A percentile compares a stretch with the other conserved stretches of the same genome.
Conservation (phyloP, 352 stramenopile genomes). For the Nothophytophthora sp. region DNA sequence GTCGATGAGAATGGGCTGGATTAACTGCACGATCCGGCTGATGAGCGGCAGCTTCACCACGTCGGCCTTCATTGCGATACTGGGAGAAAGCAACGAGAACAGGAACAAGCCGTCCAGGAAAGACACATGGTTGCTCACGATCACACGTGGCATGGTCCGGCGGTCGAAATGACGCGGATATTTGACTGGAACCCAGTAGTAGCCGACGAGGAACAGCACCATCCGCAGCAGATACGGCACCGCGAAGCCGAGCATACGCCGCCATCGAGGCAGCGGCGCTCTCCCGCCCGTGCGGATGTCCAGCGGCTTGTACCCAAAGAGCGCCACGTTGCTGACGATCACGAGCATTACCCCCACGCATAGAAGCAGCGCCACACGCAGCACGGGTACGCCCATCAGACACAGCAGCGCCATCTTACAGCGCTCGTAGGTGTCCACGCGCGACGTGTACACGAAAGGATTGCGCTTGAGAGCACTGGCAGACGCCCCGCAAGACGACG, state of each 20-base stretch:
- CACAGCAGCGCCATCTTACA: constrained; percentile 61
- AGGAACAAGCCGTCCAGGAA: constrained; percentile 75
- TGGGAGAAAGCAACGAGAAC: constrained; percentile 49
- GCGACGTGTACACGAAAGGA: constrained; percentile 63
- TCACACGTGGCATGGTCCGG: constrained; percentile 35
- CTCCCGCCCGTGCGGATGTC: constrained; percentile 30
- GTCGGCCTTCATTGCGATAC: constrained; percentile 78
- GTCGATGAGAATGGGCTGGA: constrained; percentile 69
- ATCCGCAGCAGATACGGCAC: constrained; percentile 47
- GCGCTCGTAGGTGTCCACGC: constrained; percentile 55
- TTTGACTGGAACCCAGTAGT: constrained; percentile 65
- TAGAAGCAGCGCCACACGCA: constrained; percentile 49
- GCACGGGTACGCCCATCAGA: constrained; percentile 53
- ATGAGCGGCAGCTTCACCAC: constrained; percentile 56
- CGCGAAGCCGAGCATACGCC: constrained; percentile 31
- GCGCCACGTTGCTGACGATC: constrained; percentile 46
- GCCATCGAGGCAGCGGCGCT: constrained; percentile 40
- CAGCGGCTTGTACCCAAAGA: constrained; percentile 51
- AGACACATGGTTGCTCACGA: constrained; percentile 72
- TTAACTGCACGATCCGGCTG: constrained; percentile 57
- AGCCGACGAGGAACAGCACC: constrained; percentile 61
- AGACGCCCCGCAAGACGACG: constrained; percentile 12
- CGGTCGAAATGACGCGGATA: constrained; percentile 32
- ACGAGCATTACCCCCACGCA: constrained; percentile 33
- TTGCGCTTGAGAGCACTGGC: constrained; percentile 26